These are phyloP conservation scores for Megacollybia marginata DNA, from an alignment of 768 basidiomycete genomes.

Conservation along the genomic window DNA sequence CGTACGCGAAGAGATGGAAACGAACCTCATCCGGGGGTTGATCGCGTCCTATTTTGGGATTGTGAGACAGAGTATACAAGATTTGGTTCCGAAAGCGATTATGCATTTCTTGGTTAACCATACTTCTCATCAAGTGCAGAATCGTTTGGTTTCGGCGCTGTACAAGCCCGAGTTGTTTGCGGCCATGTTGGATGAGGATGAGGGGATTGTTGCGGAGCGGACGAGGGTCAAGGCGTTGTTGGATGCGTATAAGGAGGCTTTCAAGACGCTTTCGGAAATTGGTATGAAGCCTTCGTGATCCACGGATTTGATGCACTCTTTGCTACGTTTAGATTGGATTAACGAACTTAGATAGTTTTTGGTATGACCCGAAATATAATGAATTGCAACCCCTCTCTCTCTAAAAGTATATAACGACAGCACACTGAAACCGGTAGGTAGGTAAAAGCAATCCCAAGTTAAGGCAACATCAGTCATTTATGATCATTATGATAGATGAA, in stretches of 20 bases:
- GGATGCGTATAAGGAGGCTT: conserved; percentile 94
- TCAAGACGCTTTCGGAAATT: conserved; percentile 80
- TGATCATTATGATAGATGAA: too few species aligned
- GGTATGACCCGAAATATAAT: too few species aligned
- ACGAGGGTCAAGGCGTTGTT: conserved; percentile 88
- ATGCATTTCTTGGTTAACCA: conserved; percentile 98
- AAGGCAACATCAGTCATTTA: too few species aligned
- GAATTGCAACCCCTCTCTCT: too few species aligned
- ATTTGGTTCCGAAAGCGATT: conserved; percentile 94
- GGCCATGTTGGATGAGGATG: conserved; percentile 92
- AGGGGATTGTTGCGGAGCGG: conserved; percentile 88
- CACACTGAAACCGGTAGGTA: too few species aligned
- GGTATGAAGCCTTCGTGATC: conserved; percentile 48
- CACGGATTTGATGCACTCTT: too few species aligned
- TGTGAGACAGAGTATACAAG: conserved; percentile 93
- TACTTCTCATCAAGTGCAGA: conserved; percentile 95
- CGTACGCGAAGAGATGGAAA: conserved; percentile 93
- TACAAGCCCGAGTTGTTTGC: conserved; percentile 94
- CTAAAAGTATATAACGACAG: too few species aligned
- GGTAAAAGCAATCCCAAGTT: too few species aligned
- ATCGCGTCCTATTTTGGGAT: conserved; percentile 96
- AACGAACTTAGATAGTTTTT: too few species aligned
- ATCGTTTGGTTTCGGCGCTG: conserved; percentile 85
- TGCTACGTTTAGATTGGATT: too few species aligned
- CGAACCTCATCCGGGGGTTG: conserved; percentile 85